Evolutionary conservation across 495 filamentous ascomycete genomes (phyloP).

Genomic region (Chaetomium tenue): DNA sequence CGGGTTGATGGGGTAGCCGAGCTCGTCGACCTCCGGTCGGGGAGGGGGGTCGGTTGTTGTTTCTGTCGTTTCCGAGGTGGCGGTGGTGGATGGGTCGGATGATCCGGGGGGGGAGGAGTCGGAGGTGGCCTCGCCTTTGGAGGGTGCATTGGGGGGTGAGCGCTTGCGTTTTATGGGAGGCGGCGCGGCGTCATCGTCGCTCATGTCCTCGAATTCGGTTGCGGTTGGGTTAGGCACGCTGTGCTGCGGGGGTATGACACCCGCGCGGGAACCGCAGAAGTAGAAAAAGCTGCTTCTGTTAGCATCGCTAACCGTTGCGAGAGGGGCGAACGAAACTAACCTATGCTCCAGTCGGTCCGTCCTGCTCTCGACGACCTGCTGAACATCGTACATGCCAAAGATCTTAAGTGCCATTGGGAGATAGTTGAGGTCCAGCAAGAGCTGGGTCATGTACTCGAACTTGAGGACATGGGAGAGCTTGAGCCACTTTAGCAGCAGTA

Average conservation of each 20-base stretch:
- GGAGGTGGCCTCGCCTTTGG: slow-evolving; percentile 18
- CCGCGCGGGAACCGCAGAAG: slow-evolving; percentile 65
- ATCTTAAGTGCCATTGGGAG: slow-evolving; percentile 88
- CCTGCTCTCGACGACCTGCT: slow-evolving; percentile 78
- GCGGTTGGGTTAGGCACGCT: slow-evolving; percentile 27
- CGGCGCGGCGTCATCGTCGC: slow-evolving; percentile 73
- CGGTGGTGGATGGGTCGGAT: background rate
- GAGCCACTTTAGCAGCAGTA: slow-evolving; percentile 93
- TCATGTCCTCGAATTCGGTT: slow-evolving; percentile 37
- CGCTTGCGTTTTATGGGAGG: slow-evolving; percentile 69
- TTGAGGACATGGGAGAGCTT: slow-evolving; percentile 92
- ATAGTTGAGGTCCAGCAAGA: slow-evolving; percentile 91
- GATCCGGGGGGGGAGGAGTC: slow-evolving; percentile 6
- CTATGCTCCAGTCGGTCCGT: slow-evolving; percentile 80
- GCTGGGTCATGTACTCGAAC: slow-evolving; percentile 92
- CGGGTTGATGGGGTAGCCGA: slow-evolving; percentile 68
- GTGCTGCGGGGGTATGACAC: slow-evolving; percentile 28
- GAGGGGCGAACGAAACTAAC: slow-evolving; percentile 41
- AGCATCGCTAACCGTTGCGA: background rate
- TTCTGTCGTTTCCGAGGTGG: background rate
- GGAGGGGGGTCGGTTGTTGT: slow-evolving; percentile 36
- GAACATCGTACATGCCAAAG: slow-evolving; percentile 88
- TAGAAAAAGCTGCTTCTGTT: slow-evolving; percentile 70
- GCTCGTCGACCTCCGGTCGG: slow-evolving; percentile 82
- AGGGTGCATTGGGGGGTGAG: slow-evolving; percentile 42